These are phyloP conservation scores for Pseudocercospora macadamiae DNA, from an alignment of 2,329 filamentous ascomycete genomes.

Conservation along the genomic window DNA sequence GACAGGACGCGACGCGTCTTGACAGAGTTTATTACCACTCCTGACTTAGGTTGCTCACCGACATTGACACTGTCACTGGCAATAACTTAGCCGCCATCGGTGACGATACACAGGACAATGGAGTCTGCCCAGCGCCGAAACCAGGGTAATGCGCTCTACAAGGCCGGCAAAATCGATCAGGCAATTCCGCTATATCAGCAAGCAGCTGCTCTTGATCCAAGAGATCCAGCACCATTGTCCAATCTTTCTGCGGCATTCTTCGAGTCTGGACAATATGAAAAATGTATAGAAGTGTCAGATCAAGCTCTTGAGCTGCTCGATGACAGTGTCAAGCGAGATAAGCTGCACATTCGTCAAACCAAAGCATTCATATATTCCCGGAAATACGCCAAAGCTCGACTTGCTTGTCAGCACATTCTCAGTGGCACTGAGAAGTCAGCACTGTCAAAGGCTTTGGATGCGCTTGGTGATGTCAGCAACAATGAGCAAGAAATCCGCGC, in stretches of 20 bases:
- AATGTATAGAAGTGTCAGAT: slow-evolving; percentile 7
- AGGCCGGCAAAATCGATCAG: slow-evolving; percentile 18
- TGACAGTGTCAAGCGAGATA: slow-evolving; percentile 2
- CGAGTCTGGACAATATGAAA: slow-evolving; percentile 24
- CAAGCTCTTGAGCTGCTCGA: slow-evolving; percentile 16
- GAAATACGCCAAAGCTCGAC: slow-evolving; percentile 12
- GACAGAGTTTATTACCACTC: no score
- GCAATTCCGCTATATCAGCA: slow-evolving; percentile 21
- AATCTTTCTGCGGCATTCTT: slow-evolving; percentile 25
- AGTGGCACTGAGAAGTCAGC: neutral
- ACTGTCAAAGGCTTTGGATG: slow-evolving; percentile 3
- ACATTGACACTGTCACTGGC: no score
- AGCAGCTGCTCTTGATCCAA: slow-evolving; percentile 19
- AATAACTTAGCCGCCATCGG: no score
- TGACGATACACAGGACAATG: no score
- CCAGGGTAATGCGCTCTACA: slow-evolving; percentile 25
- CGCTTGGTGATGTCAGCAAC: no score
- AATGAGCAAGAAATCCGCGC: no score
- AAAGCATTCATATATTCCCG: slow-evolving; percentile 18
- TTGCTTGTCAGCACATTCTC: slow-evolving; percentile 3
- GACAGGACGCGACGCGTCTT: no score
- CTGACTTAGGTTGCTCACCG: no score
- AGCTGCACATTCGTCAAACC: slow-evolving; percentile 18
- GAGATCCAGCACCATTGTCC: slow-evolving; percentile 19
- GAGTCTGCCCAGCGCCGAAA: slow-evolving; percentile 15